phyloP scores from a whole-genome alignment of 2,329 filamentous ascomycete species.

The Aspergillus texensis region DNA sequence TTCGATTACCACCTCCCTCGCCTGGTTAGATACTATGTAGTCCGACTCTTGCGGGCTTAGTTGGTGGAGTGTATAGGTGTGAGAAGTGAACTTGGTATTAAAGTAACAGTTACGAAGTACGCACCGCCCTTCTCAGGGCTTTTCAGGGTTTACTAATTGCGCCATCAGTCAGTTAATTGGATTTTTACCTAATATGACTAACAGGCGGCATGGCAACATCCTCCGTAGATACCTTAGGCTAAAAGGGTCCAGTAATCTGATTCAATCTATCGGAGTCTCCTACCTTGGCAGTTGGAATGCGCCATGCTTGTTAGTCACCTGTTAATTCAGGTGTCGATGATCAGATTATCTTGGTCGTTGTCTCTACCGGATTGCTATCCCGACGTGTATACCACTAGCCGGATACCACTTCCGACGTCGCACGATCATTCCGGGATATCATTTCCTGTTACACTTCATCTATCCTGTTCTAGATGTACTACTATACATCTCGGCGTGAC shows the following conservation, averaged over 20 bases:
- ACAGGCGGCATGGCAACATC: neutral
- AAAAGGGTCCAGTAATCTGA: neutral
- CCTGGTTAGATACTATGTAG: neutral
- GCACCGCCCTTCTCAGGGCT: neutral
- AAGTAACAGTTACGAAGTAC: neutral
- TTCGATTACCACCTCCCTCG: constrained; percentile 3
- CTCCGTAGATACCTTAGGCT: neutral
- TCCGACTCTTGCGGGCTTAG: neutral
- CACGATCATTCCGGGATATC: neutral
- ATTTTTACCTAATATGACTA: constrained; percentile 4
- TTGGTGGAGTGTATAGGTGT: neutral
- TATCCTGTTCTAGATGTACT: neutral
- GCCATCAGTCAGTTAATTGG: neutral
- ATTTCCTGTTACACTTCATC: neutral
- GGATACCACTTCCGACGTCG: neutral
- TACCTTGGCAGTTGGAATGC: neutral
- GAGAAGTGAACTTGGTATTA: neutral
- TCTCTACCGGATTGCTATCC: neutral
- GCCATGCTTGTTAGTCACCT: neutral
- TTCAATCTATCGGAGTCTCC: neutral
- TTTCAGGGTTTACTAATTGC: neutral
- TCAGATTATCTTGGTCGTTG: neutral
- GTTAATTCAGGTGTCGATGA: neutral
- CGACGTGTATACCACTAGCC: neutral
- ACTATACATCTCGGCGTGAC: neutral